These are phyloP conservation scores for Volvariella surrecta DNA, from an alignment of 1,284 basidiomycete genomes.

Conservation along the genomic window DNA sequence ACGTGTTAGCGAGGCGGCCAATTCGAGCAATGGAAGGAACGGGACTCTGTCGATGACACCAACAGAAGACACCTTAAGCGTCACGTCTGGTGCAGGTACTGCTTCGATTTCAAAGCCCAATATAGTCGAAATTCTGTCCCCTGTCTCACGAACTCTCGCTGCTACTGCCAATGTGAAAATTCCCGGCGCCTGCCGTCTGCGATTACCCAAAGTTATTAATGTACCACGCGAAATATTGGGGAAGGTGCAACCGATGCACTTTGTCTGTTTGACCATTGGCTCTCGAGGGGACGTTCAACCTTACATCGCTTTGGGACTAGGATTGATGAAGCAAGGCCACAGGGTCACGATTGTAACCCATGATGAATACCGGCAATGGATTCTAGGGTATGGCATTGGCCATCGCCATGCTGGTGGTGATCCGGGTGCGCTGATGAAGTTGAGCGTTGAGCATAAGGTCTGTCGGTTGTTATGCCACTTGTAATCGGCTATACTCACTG, in stretches of 20 bases:
- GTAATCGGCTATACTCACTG: no score
- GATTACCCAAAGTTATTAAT: slow-evolving; percentile 42
- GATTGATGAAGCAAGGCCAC: slow-evolving; percentile 81
- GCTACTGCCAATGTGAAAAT: slow-evolving; percentile 18
- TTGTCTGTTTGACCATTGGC: slow-evolving; percentile 89
- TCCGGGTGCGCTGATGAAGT: slow-evolving; percentile 62
- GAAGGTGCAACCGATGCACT: slow-evolving; percentile 46
- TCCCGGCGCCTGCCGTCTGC: slow-evolving; percentile 14
- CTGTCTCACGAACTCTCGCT: slow-evolving; percentile 27
- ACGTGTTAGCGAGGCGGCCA: slow-evolving; percentile 19
- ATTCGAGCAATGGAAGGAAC: background rate
- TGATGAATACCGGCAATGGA: slow-evolving; percentile 86
- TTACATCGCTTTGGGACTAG: slow-evolving; percentile 87
- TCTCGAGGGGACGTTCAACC: slow-evolving; percentile 87
- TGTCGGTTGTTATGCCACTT: slow-evolving; percentile 1
- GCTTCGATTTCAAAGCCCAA: slow-evolving; percentile 15
- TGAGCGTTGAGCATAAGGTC: slow-evolving; percentile 54
- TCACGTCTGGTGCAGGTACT: slow-evolving; percentile 8
- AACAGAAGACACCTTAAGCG: background rate
- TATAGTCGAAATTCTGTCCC: slow-evolving; percentile 27
- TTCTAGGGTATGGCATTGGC: slow-evolving; percentile 65
- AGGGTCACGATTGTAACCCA: slow-evolving; percentile 79
- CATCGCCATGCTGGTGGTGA: slow-evolving; percentile 73
- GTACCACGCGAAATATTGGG: slow-evolving; percentile 27
- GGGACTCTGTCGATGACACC: background rate